Conservation (phyloP, 2,329 filamentous ascomycete species). For the Annulohypoxylon truncatum region DNA sequence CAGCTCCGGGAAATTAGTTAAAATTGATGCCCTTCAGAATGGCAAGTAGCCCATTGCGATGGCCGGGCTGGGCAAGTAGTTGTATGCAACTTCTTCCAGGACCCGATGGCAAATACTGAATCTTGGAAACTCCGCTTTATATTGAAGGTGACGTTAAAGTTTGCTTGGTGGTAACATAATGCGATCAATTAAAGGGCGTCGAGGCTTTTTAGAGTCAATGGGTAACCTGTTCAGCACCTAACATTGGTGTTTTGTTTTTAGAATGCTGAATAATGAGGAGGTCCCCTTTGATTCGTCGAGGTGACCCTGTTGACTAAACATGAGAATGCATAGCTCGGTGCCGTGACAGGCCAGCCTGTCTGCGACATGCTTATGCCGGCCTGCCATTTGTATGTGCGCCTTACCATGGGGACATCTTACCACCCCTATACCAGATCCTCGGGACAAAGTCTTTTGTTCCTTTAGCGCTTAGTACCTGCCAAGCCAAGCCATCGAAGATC, state of each 20-base stretch:
- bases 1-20: slow-evolving; percentile 10
- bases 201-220: slow-evolving; percentile 13
- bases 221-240: slow-evolving; percentile 22
- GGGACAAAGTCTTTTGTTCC: slow-evolving; percentile 28
- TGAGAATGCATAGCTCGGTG: slow-evolving; percentile 24
- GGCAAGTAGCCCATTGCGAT: slow-evolving; percentile 10
- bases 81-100: slow-evolving; percentile 31
- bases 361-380: slow-evolving; percentile 24
- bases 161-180: slow-evolving; percentile 26
- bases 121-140: slow-evolving; percentile 24
- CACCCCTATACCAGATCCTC: slow-evolving; percentile 30
- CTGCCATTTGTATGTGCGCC: slow-evolving; percentile 20
- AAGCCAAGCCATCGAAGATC: slow-evolving; percentile 18
- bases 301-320: slow-evolving; percentile 31
- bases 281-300: slow-evolving; percentile 27
- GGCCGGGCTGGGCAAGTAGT: slow-evolving; percentile 29
- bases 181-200: slow-evolving; percentile 30
- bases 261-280: slow-evolving; percentile 34
- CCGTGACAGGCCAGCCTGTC: slow-evolving; percentile 1
- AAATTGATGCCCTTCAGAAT: slow-evolving; percentile 14
- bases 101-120: slow-evolving; percentile 19
- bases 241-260: slow-evolving; percentile 39
- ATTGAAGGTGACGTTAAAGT: slow-evolving; percentile 28
- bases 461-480: slow-evolving; percentile 31
- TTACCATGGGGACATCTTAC: slow-evolving; percentile 20